Base-by-base conservation (phyloP, 2,329 filamentous ascomycete genomes). In the Hymenoscyphus infarciens region DNA sequence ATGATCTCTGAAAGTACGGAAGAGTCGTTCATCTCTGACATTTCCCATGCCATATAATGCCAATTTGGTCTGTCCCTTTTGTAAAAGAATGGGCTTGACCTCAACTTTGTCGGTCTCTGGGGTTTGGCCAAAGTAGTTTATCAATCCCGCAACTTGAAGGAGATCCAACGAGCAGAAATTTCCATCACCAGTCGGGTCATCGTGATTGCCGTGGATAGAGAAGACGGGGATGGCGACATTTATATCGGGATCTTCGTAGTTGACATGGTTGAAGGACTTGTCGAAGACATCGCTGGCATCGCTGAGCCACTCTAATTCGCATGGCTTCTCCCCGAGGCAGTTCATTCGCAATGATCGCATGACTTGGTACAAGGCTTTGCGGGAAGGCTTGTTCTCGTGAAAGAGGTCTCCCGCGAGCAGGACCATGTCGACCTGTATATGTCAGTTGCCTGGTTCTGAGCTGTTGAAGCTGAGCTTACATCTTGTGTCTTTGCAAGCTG, bases 141-240 rank as follows among this genome's bases (percentile, higher is more conserved):
- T 81, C 15, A 99, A 79, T 0, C 95, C 95, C 0, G 93, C 92
- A 1, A 95, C 89, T 74, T 98, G 92, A 3, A 99, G 82, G 16
- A 99, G 78, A 74, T 99, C 95, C 11, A 99, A 82, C 0, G 94
- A 93, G 66, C 95, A 96, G 67, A 89, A 88, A 74, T 96, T 91
- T 11, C 93, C 95, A 71, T 97, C 93, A 10, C 95, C 95, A n/a
- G 93, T 96, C 0, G 95, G 95, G 74, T 99, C 95, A 73, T 99
- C 95, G 74, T 99, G 95, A 72, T 99, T 99, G 55, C 95, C 95
- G 71, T 99, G 96, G 49, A 99, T 99, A 0, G 94, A 97, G 74
- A 99, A 99, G 31, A 99, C 92, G 0, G 95, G 95, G 61, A 98
- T 97, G 1, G 93, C 91, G 64, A 99, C 87, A 72, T 99, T 99